Conservation (phyloP, 345 rosid genomes). For the Luvunga scandens region DNA sequence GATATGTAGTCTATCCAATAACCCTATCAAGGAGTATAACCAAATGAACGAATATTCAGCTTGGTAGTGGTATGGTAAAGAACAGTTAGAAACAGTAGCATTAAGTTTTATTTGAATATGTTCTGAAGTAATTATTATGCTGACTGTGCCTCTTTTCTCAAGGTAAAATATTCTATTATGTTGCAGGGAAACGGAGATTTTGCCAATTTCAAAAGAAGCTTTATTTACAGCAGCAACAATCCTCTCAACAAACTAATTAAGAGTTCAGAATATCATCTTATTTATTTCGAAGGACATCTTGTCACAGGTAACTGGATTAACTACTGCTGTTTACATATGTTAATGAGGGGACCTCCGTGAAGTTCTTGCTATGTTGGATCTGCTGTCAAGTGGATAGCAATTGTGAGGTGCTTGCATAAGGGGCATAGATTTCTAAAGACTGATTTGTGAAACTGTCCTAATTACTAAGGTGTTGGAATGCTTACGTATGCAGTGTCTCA, state of each 20-base stretch:
- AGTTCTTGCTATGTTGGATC: not conserved
- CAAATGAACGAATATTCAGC: not conserved
- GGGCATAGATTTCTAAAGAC: too few species aligned
- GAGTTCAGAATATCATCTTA: not conserved
- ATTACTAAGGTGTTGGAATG: not conserved
- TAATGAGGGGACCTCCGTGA: not conserved
- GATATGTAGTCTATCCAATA: not conserved
- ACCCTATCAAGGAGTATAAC: not conserved
- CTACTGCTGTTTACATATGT: not conserved
- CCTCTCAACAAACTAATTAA: constrained; percentile 33
- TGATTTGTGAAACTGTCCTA: too few species aligned
- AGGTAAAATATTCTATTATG: constrained; percentile 15
- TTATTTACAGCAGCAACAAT: constrained; percentile 67
- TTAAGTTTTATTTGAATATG: not conserved
- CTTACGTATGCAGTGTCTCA: not conserved
- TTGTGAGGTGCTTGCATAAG: too few species aligned
- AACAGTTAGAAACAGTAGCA: not conserved
- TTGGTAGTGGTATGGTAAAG: not conserved
- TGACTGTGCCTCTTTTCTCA: not conserved
- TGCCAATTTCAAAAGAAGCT: constrained; percentile 69
- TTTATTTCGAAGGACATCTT: not conserved
- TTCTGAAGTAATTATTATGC: not conserved
- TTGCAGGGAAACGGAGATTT: constrained; percentile 64
- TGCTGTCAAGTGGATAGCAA: too few species aligned
- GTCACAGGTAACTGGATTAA: not conserved